Evolutionary conservation across 192 early-diverging fungal species (phyloP).

Genomic region (Cetraspora pellucida): DNA sequence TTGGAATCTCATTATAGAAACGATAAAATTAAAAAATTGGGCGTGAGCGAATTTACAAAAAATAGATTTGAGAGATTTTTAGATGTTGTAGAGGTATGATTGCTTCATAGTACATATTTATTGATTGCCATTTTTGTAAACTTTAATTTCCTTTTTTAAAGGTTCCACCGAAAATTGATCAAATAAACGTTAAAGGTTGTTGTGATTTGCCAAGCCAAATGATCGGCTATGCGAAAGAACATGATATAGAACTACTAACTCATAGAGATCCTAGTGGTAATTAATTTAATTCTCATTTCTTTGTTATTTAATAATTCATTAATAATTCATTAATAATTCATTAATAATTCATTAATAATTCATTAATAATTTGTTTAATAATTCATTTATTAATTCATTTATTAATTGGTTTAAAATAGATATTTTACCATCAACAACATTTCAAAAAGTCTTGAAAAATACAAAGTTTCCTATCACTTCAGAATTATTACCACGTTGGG

Average conservation of each 20-base stretch:
- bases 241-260: constrained; percentile 8
- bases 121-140: neutral
- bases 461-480: too few relatives aligned
- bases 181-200: neutral
- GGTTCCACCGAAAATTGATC: neutral
- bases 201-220: neutral
- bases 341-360: too few relatives aligned
- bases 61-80: neutral
- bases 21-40: neutral
- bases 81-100: neutral
- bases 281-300: neutral
- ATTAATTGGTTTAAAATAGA: too few relatives aligned
- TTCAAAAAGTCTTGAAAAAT: too few relatives aligned
- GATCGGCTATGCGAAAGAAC: neutral
- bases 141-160: neutral
- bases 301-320: too few relatives aligned
- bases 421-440: too few relatives aligned
- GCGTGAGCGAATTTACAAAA: constrained; percentile 12
- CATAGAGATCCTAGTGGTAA: neutral
- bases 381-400: too few relatives aligned
- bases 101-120: neutral
- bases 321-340: too few relatives aligned
- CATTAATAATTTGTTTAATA: too few relatives aligned
- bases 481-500: too few relatives aligned
- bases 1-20: neutral